phyloP scores from a whole-genome alignment of 768 basidiomycete genomes.

The Russula emetica region DNA sequence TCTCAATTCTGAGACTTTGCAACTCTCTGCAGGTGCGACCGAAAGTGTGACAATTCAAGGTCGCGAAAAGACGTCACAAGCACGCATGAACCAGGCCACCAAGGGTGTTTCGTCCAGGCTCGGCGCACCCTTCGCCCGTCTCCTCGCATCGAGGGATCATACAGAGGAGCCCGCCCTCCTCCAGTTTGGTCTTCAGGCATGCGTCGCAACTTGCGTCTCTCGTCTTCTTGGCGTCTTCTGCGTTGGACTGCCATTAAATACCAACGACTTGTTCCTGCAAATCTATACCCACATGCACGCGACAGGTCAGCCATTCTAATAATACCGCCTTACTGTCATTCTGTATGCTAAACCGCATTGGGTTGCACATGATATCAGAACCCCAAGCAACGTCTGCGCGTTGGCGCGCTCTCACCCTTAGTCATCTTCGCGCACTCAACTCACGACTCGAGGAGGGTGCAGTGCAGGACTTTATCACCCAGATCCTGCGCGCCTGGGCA shows the following conservation, averaged over 20 bases:
- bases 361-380: constrained; percentile 40
- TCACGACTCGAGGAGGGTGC: constrained; percentile 63
- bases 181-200: constrained; percentile 71
- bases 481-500: constrained; percentile 66
- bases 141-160: constrained; percentile 62
- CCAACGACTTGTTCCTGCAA: constrained; percentile 59
- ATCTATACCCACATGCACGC: constrained; percentile 57
- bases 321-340: constrained; percentile 1
- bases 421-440: constrained; percentile 61
- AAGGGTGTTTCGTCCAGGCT: constrained; percentile 59
- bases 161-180: constrained; percentile 72
- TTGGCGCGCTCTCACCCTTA: constrained; percentile 72
- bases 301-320: constrained; percentile 41
- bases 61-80: constrained; percentile 37
- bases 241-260: constrained; percentile 66
- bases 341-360: constrained; percentile 14
- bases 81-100: constrained; percentile 48
- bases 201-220: constrained; percentile 60
- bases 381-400: constrained; percentile 74
- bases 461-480: constrained; percentile 66
- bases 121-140: constrained; percentile 56
- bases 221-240: constrained; percentile 68
- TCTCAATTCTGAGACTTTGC: constrained; percentile 76
- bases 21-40: constrained; percentile 70
- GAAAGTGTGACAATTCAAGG: constrained; percentile 57